Percentiles rank a stretch among this genome's conserved stretches.
Evolutionary conservation across 805 yeast genomes (phyloP).

Genomic region (Dipodascus geniculatus): DNA sequence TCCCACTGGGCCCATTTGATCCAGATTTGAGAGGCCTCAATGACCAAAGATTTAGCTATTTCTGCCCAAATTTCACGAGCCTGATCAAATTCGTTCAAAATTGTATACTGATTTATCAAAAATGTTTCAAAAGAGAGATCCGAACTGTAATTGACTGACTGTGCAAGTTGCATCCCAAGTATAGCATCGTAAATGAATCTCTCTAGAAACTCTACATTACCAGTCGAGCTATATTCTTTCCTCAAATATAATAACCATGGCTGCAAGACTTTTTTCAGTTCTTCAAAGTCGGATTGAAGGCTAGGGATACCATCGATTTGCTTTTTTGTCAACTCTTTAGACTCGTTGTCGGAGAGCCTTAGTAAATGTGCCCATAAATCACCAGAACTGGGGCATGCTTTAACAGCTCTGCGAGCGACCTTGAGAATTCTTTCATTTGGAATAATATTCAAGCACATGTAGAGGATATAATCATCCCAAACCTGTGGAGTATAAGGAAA

Average conservation of each 20-base stretch:
- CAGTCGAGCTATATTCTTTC: not conserved
- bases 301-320: conserved; percentile 2
- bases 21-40: conserved; percentile 37
- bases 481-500: conserved; percentile 12
- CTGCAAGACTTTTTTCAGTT: conserved; percentile 6
- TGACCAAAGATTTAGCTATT: conserved; percentile 21
- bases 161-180: not conserved
- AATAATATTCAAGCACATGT: conserved; percentile 11
- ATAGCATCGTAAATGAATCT: not conserved
- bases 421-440: conserved; percentile 3
- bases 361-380: conserved; percentile 17
- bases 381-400: conserved; percentile 19
- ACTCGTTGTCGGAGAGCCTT: conserved; percentile 4
- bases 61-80: conserved; percentile 21
- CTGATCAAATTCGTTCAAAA: conserved; percentile 20
- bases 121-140: conserved; percentile 26
- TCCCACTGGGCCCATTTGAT: conserved; percentile 33
- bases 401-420: conserved; percentile 14
- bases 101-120: conserved; percentile 27
- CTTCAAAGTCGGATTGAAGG: not conserved
- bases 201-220: not conserved
- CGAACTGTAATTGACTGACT: not conserved
- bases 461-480: conserved; percentile 22
- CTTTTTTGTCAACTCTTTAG: conserved; percentile 5
- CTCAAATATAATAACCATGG: conserved; percentile 5